Evolutionary conservation across 257 asterid species (phyloP), one percentile per base, ranked within the genome.

Genomic region (Salvia hispanica): DNA sequence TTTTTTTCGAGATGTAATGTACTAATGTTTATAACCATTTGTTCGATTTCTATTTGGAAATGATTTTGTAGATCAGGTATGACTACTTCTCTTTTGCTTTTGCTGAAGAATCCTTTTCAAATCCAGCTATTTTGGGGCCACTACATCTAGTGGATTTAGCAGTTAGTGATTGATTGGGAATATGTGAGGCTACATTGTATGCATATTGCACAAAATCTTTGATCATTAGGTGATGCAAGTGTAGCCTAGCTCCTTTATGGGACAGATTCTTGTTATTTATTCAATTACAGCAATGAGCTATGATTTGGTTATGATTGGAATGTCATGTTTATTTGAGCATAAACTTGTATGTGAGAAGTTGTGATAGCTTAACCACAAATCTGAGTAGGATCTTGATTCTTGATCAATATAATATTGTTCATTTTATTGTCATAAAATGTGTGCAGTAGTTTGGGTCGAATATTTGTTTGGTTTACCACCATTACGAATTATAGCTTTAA

Each of bases 391-490:
- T 67, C 64, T n/a, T 43, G 71, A 72, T 77, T 79, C 79, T 73
- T 45, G 71, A 81, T n/a, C n/a, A n/a, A 55, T n/a, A 0, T 25
- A 25, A 25, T 25, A 25, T 3, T 66, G 31, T 5, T 66, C 28
- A 50, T 72, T 34, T 47, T 65, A 65, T 61, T 53, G 76, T 62
- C 58, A 44, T 12, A 58, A 66, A 60, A 51, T 25, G 60, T 33
- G 59, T 55, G 56, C 42, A 75, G 84, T 56, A 18, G 74, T 78
- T 80, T 78, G 76, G 50, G n/a, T 61, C 42, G 84, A 82, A 78
- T 82, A 81, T 85, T 74, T 80, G 83, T 82, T 85, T 85, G 84
- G 84, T 82, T 76, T 74, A 25, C 31, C 3, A 69, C 72, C 75
- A 56, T 46, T 56, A 60, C 58, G 18, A 31, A 53, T 67, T 9